phyloP scores from a whole-genome alignment of 257 asterid genomes.

The Anisodus acutangulus region DNA sequence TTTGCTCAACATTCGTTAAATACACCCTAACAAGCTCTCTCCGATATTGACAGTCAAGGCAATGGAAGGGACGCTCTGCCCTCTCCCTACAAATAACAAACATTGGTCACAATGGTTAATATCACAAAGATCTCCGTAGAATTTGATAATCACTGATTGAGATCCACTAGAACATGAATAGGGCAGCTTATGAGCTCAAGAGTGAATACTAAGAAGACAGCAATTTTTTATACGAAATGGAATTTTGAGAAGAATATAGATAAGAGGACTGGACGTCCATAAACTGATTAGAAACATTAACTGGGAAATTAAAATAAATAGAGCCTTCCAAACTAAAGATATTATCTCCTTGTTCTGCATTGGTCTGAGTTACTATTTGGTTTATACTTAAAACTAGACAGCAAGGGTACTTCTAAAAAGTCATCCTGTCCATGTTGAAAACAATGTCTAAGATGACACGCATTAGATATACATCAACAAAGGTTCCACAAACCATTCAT shows the following conservation, averaged over 20 bases:
- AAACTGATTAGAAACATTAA: too few species aligned
- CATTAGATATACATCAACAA: background rate
- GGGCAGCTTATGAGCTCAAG: background rate
- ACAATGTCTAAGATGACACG: background rate
- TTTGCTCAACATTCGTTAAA: conserved; percentile 86
- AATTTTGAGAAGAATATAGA: background rate
- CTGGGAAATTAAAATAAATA: background rate
- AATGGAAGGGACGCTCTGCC: conserved; percentile 84
- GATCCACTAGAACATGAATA: background rate
- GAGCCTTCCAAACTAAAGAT: background rate
- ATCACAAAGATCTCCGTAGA: background rate
- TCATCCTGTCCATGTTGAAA: background rate
- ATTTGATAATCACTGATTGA: conserved; percentile 4
- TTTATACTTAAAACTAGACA: background rate
- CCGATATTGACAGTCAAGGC: conserved; percentile 83
- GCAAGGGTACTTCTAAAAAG: background rate
- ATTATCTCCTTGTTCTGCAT: background rate
- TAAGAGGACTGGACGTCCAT: background rate
- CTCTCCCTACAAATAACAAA: conserved; percentile 70
- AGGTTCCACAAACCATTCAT: background rate
- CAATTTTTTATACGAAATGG: background rate
- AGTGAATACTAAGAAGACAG: background rate
- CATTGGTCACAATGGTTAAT: background rate
- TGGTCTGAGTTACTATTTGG: background rate
- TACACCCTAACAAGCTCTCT: conserved; percentile 91